Conservation (phyloP, 1,139 yeast genomes). For the Saccharomyces hybrid region DNA sequence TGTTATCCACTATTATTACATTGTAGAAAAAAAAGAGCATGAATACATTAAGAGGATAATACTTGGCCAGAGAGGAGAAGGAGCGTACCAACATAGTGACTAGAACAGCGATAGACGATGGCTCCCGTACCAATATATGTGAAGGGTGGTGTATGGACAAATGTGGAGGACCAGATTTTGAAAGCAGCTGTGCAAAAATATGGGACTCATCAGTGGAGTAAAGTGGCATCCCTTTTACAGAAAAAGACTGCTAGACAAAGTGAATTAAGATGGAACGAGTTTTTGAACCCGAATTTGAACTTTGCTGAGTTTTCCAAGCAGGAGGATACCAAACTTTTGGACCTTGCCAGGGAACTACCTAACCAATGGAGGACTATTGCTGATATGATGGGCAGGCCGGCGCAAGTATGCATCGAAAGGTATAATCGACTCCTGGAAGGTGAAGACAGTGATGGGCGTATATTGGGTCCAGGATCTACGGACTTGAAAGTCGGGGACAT, state of each 20-base stretch:
- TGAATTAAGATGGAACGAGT: constrained; percentile 88
- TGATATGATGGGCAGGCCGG: constrained; percentile 72
- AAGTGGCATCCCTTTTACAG: constrained; percentile 79
- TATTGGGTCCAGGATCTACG: constrained; percentile 38
- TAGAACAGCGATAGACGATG: background rate
- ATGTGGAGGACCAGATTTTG: constrained; percentile 81
- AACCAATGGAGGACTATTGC: constrained; percentile 94
- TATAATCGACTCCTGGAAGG: constrained; percentile 71
- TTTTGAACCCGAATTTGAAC: constrained; percentile 66
- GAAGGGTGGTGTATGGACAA: constrained; percentile 87
- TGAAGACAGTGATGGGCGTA: constrained; percentile 44
- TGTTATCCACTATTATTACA: background rate
- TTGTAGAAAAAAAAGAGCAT: background rate
- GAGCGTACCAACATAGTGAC: background rate
- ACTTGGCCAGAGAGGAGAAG: no score
- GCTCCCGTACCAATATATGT: constrained; percentile 51
- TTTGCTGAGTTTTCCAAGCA: constrained; percentile 62
- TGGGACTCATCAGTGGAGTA: constrained; percentile 90
- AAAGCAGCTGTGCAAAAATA: constrained; percentile 89
- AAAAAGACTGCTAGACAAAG: constrained; percentile 88
- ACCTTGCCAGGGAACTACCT: constrained; percentile 64
- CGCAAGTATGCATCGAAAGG: constrained; percentile 81
- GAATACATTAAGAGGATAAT: background rate
- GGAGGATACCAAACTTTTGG: constrained; percentile 68
- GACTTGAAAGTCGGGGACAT: constrained; percentile 44